These are phyloP conservation scores for Plasmodium fragile DNA, from an alignment of 169 alveolate genomes.

Conservation along the genomic window DNA sequence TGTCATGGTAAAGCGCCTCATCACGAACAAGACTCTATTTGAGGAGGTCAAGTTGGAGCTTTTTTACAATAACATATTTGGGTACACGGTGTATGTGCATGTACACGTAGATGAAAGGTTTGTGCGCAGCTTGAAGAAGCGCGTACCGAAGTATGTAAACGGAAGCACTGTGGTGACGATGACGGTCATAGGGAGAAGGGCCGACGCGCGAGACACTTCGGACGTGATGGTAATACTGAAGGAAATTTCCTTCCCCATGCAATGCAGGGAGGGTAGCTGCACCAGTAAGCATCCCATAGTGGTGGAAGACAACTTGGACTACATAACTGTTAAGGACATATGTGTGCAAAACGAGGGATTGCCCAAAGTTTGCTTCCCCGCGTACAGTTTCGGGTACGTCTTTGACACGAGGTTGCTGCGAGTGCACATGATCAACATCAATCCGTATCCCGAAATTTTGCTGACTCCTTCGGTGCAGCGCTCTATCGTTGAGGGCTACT, in stretches of 20 bases:
- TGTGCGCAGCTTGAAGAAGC: neutral
- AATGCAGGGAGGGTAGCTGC: neutral
- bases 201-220: neutral
- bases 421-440: slow-evolving; percentile 38
- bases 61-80: slow-evolving; percentile 24
- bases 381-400: slow-evolving; percentile 18
- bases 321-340: slow-evolving; percentile 39
- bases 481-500: slow-evolving; percentile 10
- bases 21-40: slow-evolving; percentile 29
- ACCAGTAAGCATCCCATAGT: slow-evolving; percentile 33
- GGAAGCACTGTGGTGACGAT: slow-evolving; percentile 3
- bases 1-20: neutral
- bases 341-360: slow-evolving; percentile 21
- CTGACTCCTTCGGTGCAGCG: neutral
- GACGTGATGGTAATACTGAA: neutral
- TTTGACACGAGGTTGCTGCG: slow-evolving; percentile 63
- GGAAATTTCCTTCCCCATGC: slow-evolving; percentile 12
- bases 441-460: slow-evolving; percentile 63
- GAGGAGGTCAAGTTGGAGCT: slow-evolving; percentile 38
- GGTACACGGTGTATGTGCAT: slow-evolving; percentile 10
- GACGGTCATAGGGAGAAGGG: slow-evolving; percentile 23
- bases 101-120: neutral
- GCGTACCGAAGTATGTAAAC: slow-evolving; percentile 4
- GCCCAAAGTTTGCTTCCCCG: slow-evolving; percentile 37
- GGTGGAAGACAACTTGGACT: slow-evolving; percentile 42